These are phyloP conservation scores for Bryopsis sp. DNA, from an alignment of 139 green algal genomes.

Conservation along the genomic window DNA sequence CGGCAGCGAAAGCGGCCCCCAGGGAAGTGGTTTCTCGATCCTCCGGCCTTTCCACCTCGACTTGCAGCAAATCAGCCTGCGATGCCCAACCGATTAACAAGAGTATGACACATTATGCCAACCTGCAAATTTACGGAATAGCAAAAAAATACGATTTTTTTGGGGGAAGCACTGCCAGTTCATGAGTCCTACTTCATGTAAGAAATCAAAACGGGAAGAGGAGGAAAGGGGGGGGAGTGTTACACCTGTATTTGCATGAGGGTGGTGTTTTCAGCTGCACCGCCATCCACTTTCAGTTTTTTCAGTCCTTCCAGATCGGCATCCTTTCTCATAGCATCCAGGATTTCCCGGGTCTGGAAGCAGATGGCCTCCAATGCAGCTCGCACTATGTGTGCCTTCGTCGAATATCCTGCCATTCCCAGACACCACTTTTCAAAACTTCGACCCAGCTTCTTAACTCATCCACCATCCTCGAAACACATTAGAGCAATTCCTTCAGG, in stretches of 20 bases:
- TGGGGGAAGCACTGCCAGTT: too few relatives aligned
- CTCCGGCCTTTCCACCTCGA: constrained; percentile 63
- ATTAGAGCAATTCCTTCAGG: neutral
- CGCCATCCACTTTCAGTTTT: constrained; percentile 83
- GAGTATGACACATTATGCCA: too few relatives aligned
- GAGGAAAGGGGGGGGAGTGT: neutral
- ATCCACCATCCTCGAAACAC: constrained; percentile 2
- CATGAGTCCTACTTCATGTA: too few relatives aligned
- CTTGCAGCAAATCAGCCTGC: constrained; percentile 47
- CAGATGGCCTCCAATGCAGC: constrained; percentile 90
- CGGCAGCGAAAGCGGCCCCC: constrained; percentile 85
- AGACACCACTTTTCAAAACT: neutral
- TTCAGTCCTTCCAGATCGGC: constrained; percentile 26
- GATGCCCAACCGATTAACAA: too few relatives aligned
- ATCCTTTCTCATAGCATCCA: constrained; percentile 71
- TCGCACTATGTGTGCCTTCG: constrained; percentile 55
- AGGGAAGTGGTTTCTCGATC: constrained; percentile 86
- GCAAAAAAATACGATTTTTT: too few relatives aligned
- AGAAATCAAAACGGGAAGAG: neutral
- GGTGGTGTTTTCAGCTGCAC: constrained; percentile 70
- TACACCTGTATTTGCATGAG: constrained; percentile 90
- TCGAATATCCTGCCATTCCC: constrained; percentile 9
- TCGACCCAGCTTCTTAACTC: neutral
- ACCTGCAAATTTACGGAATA: neutral
- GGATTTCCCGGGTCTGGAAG: constrained; percentile 85